These are phyloP conservation scores for Recurvomyces mirabilis DNA, from an alignment of 495 filamentous ascomycete genomes.

Conservation along the genomic window DNA sequence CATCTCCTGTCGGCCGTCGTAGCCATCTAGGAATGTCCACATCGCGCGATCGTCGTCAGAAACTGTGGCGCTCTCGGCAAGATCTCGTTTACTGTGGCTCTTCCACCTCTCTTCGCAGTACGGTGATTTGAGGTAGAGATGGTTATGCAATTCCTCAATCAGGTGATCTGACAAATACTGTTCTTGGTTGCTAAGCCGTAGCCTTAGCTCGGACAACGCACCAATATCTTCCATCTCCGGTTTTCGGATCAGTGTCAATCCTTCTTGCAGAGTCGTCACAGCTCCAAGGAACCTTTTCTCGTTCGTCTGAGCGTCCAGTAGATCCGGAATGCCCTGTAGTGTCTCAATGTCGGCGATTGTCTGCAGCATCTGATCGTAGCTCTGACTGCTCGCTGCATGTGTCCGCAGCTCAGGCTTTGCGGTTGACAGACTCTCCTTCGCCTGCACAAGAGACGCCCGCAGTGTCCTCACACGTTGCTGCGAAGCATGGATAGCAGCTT, in stretches of 20 bases:
- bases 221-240: constrained; percentile 89
- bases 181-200: constrained; percentile 89
- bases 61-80: background rate
- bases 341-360: constrained; percentile 76
- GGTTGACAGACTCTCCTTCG: constrained; percentile 69
- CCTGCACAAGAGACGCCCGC: constrained; percentile 69
- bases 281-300: constrained; percentile 92
- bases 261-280: constrained; percentile 83
- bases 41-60: constrained; percentile 41
- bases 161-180: constrained; percentile 83
- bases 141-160: constrained; percentile 92
- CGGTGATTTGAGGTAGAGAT: constrained; percentile 91
- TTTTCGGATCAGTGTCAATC: constrained; percentile 64
- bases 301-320: constrained; percentile 82
- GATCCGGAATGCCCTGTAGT: constrained; percentile 81
- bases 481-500: constrained; percentile 78
- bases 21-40: constrained; percentile 64
- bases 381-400: constrained; percentile 71
- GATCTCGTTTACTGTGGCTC: constrained; percentile 35
- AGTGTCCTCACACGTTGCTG: constrained; percentile 74
- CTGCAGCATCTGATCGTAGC: constrained; percentile 84
- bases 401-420: constrained; percentile 84
- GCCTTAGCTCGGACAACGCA: constrained; percentile 70
- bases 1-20: constrained; percentile 61
- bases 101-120: constrained; percentile 96